These are phyloP conservation scores for Rickenella mellea DNA, from an alignment of 768 basidiomycete genomes.

Conservation along the genomic window DNA sequence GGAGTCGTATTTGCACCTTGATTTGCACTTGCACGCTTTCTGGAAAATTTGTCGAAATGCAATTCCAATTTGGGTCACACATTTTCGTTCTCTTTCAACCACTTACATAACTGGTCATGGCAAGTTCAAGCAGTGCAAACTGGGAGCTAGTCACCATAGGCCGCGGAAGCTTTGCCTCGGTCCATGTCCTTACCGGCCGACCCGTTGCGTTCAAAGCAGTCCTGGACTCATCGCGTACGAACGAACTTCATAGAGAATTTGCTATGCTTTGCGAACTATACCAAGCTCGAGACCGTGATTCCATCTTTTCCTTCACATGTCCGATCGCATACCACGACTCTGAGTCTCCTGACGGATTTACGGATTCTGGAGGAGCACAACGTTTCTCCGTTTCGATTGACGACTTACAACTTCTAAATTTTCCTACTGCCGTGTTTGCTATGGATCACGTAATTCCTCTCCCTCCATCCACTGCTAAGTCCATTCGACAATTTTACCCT, in stretches of 20 bases:
- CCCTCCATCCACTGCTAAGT: conserved; percentile 7
- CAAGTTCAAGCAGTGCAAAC: no score
- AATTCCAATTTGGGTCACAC: no score
- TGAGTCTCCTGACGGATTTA: neutral
- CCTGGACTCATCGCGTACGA: neutral
- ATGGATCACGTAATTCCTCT: conserved; percentile 19
- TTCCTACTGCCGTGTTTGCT: conserved; percentile 13
- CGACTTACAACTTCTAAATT: neutral
- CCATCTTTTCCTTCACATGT: conserved; percentile 16
- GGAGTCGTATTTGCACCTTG: no score
- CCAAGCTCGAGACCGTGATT: conserved; percentile 8
- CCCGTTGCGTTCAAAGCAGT: conserved; percentile 11
- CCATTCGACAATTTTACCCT: conserved; percentile 15
- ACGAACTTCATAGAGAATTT: conserved; percentile 10
- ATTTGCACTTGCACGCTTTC: no score
- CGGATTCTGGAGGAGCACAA: neutral
- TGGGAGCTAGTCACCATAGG: no score
- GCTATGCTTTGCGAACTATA: conserved; percentile 9
- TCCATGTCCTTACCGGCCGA: conserved; percentile 7
- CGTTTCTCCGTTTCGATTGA: conserved; percentile 1
- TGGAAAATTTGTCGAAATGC: no score
- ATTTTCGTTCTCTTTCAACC: no score
- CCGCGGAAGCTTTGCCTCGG: conserved; percentile 15
- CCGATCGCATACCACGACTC: conserved; percentile 14
- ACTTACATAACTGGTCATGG: no score